These are phyloP conservation scores for Lactarius hatsudake DNA, from an alignment of 768 basidiomycete species.

Conservation along the genomic window DNA sequence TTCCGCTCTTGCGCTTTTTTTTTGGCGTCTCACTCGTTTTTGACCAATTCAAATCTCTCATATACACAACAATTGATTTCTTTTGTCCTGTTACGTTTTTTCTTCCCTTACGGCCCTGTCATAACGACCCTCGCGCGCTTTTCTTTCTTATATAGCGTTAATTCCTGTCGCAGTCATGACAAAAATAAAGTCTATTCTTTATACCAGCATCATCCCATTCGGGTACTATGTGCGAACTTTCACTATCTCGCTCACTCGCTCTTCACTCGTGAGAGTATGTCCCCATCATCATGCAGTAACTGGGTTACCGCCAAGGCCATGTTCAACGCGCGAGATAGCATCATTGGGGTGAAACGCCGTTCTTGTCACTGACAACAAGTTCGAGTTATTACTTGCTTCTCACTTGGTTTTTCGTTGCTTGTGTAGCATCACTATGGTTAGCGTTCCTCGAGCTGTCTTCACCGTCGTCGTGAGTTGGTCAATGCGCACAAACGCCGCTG, in stretches of 20 bases:
- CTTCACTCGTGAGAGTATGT: neutral
- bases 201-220: neutral
- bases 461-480: neutral
- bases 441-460: neutral
- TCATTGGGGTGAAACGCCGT: too few species aligned
- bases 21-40: neutral
- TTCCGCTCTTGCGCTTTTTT: neutral
- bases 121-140: conserved; percentile 6
- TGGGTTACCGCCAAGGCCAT: too few species aligned
- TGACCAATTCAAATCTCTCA: neutral
- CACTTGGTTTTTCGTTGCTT: neutral
- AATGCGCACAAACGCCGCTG: neutral
- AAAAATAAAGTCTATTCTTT: conserved; percentile 16
- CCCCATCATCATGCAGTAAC: conserved; percentile 8
- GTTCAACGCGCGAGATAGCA: too few species aligned
- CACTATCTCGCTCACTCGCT: neutral
- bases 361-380: too few species aligned
- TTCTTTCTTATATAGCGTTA: conserved; percentile 10
- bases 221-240: too few species aligned
- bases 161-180: conserved; percentile 8
- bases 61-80: neutral
- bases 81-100: neutral
- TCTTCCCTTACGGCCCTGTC: neutral
- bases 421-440: neutral
- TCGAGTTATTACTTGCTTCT: too few species aligned